Evolutionary conservation across 306 rosid species (phyloP).

Genomic region (Cucumis melo): DNA sequence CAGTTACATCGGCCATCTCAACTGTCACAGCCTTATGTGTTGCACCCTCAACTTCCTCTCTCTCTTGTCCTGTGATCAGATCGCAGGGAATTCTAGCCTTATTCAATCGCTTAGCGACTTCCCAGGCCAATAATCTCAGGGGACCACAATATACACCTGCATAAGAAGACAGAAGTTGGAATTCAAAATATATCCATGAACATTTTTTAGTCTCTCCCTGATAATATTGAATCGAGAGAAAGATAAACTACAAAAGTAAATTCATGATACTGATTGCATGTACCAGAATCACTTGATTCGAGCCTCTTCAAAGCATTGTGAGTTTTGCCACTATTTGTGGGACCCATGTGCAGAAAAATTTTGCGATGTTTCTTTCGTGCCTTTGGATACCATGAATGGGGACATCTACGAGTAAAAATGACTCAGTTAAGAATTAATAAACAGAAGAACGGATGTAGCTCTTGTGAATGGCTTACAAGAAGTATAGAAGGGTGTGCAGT

Average conservation of each 20-base stretch:
- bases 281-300: constrained; percentile 77
- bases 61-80: constrained; percentile 86
- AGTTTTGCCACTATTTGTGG: constrained; percentile 94
- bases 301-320: constrained; percentile 75
- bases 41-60: constrained; percentile 78
- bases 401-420: constrained; percentile 32
- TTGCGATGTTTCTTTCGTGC: constrained; percentile 68
- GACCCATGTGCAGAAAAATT: constrained; percentile 90
- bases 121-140: constrained; percentile 96
- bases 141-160: constrained; percentile 94
- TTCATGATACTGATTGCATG: constrained; percentile 4
- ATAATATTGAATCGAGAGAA: background rate
- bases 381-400: constrained; percentile 91
- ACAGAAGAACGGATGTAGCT: background rate
- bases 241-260: background rate
- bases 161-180: constrained; percentile 1
- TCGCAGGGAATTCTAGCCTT: constrained; percentile 82
- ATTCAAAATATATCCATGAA: background rate
- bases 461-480: background rate
- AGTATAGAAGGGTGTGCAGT: background rate
- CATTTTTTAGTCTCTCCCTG: background rate
- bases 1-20: constrained; percentile 89
- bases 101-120: constrained; percentile 81
- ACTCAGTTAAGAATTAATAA: background rate
- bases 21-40: constrained; percentile 82